Evolutionary conservation across 1,139 yeast species (phyloP), one percentile per base, ranked within the genome.

Genomic region (Zygoascus sp.): DNA sequence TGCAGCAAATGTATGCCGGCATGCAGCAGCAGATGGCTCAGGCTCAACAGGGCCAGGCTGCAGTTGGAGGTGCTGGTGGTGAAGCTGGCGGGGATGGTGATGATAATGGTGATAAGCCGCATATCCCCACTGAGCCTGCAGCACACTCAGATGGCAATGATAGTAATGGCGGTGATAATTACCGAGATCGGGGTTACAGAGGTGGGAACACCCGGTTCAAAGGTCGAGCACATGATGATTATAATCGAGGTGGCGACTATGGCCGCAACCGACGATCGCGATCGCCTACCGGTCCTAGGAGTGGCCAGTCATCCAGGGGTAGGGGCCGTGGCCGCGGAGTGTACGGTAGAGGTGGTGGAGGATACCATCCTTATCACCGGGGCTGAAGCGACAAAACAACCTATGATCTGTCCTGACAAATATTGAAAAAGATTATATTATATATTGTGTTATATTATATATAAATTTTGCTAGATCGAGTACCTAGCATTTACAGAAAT

Each of bases 271-370:
- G 63, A 38, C 54, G 61, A 13, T 60, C 64, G 11, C 52, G 61
- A 16, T 60, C 64, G 3, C 64, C 64, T 6, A 59, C 64, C 10
- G 48, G 55, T 4, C 54, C 61, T 0, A 60, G 65, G 1, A 59
- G 62, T 5, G 51, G 64, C 22, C 56, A 64, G 8, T 58, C 61
- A 9, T 46, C 63, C 40, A 63, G 70, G 19, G 59, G 62, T 17
- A 53, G 57, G 32, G 47, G 53, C 27, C 59, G 66, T 32, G 56
- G 56, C 27, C 42, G 54, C 28, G 50, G 55, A 6, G 44, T 41
- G 32, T 49, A 49, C 21, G 48, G 53, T 25, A 48, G 57, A 30
- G 49, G 56, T 35, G 61, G 61, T 21, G 46, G 52, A 16, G 51
- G 57, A 22, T 57, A 54, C 28, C 57, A 53, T 43, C 58, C 58